Evolutionary conservation across 2,329 filamentous ascomycete genomes (phyloP), one percentile per base, ranked within the genome.

Genomic region (Trichoderma oligosporum): DNA sequence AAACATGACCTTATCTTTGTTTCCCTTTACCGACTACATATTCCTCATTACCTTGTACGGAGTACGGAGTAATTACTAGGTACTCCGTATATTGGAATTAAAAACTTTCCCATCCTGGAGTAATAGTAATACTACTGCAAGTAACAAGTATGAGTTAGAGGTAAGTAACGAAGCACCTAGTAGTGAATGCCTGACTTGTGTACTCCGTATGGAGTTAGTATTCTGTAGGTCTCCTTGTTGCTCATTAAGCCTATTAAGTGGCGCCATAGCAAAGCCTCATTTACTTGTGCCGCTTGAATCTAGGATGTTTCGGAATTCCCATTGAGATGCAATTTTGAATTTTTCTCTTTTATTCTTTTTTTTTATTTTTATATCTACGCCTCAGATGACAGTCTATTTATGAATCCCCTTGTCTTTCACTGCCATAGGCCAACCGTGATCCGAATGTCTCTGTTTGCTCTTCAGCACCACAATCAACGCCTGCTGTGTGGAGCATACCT

Each of bases 221-320:
- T n/a, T n/a, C n/a, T n/a, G n/a, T n/a, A n/a, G n/a, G n/a, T n/a
- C 46, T 38, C 46, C 46, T 14, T n/a, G 47, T 16, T 22, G n/a
- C 22, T 22, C 22, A n/a, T 42, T 20, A n/a, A 20, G 20, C 22
- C 48, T 29, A 39, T 52, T 25, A n/a, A 29, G 31, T 52, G 48
- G 35, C 24, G 48, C 48, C 48, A 39, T 35, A 24, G 35, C 35
- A 51, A n/a, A 41, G 48, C 25, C 48, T 52, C 24, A 22, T 22
- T 27, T 7, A 14, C 22, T 12, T n/a, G n/a, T n/a, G n/a, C n/a
- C n/a, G n/a, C 38, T 18, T 41, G 6, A 41, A 41, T n/a, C 41
- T n/a, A 8, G 22, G 25, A 39, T 31, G 36, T 29, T 44, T 44
- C 25, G 22, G 27, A 49, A 2, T 14, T 31, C 33, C n/a, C n/a